These are phyloP conservation scores for Fusarium brachygibbosum DNA, from an alignment of 2,329 filamentous ascomycete species.

Conservation along the genomic window DNA sequence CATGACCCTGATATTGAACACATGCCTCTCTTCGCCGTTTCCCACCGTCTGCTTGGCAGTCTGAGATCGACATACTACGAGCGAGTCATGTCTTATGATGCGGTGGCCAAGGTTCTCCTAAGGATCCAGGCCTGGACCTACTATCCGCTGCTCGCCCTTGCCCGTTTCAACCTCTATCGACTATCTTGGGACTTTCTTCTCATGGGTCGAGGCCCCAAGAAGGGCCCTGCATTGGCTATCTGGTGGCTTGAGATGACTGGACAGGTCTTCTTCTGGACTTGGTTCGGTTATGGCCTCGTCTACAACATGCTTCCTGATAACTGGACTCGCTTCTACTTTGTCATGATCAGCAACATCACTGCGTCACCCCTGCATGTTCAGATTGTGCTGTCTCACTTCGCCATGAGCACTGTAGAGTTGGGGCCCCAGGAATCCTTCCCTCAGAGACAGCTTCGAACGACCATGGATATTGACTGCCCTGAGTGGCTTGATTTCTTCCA, in stretches of 20 bases:
- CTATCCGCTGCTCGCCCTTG: constrained; percentile 83
- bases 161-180: constrained; percentile 88
- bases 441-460: constrained; percentile 91
- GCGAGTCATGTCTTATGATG: constrained; percentile 82
- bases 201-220: constrained; percentile 76
- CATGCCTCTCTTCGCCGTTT: constrained; percentile 89
- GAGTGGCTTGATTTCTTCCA: constrained; percentile 91
- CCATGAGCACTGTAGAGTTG: constrained; percentile 90
- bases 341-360: constrained; percentile 84
- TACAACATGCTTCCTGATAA: constrained; percentile 79
- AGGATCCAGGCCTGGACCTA: constrained; percentile 85
- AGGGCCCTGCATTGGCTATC: constrained; percentile 86
- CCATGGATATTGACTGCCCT: constrained; percentile 93
- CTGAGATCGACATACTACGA: constrained; percentile 88
- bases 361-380: constrained; percentile 88
- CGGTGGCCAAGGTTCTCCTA: constrained; percentile 76
- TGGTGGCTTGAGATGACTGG: constrained; percentile 83
- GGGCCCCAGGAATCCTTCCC: constrained; percentile 88
- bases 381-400: constrained; percentile 92
- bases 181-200: constrained; percentile 85
- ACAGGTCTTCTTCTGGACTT: constrained; percentile 85
- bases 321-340: constrained; percentile 77
- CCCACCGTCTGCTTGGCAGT: constrained; percentile 80
- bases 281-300: constrained; percentile 86
- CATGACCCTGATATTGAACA: constrained; percentile 97